These are phyloP conservation scores for Silene noctiflora DNA, from an alignment of 179 eudicot species.

Conservation along the genomic window DNA sequence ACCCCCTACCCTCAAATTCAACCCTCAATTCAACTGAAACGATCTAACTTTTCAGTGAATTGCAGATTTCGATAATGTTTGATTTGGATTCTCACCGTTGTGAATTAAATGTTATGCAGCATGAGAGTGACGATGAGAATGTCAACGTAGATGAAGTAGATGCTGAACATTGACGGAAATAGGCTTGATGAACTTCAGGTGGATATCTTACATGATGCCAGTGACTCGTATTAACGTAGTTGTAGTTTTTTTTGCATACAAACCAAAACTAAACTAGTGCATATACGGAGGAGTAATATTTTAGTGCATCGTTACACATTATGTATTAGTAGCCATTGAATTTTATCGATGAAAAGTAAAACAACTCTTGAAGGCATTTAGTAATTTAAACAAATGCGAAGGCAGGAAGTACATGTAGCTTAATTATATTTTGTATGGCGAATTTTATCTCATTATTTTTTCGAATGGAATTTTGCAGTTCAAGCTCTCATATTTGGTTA, in stretches of 20 bases:
- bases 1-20: too few species aligned
- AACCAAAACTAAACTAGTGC: not conserved
- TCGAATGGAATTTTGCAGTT: too few species aligned
- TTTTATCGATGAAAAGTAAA: not conserved
- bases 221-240: not conserved
- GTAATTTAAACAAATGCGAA: not conserved
- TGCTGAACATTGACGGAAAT: conserved; percentile 22
- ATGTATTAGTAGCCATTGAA: not conserved
- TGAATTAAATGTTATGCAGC: conserved; percentile 39
- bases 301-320: not conserved
- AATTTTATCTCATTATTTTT: too few species aligned
- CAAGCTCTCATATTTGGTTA: too few species aligned
- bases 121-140: conserved; percentile 46
- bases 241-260: not conserved
- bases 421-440: too few species aligned
- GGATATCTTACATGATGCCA: conserved; percentile 40
- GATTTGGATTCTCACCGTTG: not conserved
- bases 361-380: not conserved
- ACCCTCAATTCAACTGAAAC: not conserved
- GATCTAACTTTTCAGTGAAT: not conserved
- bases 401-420: too few species aligned
- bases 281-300: not conserved
- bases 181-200: conserved; percentile 41
- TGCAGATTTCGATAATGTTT: not conserved
- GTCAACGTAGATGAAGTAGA: conserved; percentile 49